A percentile compares a stretch with the other conserved stretches of the same genome.
These are phyloP conservation scores for Sporisorium graminicola DNA, from an alignment of 1,284 basidiomycete genomes.

Conservation along the genomic window DNA sequence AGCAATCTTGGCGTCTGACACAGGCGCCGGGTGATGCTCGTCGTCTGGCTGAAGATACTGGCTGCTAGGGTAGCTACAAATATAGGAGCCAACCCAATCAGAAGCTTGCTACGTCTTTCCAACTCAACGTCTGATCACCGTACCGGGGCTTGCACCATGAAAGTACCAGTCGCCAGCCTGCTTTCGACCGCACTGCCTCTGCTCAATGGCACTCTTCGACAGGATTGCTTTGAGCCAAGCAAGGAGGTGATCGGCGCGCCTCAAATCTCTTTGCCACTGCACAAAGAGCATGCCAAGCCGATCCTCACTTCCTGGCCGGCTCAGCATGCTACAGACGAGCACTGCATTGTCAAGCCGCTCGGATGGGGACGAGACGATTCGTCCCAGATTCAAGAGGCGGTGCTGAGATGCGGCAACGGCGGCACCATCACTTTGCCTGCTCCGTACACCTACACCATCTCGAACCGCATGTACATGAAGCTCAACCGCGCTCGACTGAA, in stretches of 20 bases:
- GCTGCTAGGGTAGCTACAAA: too few species aligned
- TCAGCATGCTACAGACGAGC: not conserved
- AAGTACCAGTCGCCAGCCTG: not conserved
- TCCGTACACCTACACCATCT: constrained; percentile 7
- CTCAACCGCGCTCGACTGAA: constrained; percentile 5
- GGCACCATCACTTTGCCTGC: constrained; percentile 1
- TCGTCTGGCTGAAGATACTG: too few species aligned
- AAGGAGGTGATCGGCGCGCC: not conserved
- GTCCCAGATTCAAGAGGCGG: constrained; percentile 9
- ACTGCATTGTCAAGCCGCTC: constrained; percentile 6
- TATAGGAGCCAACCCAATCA: too few species aligned
- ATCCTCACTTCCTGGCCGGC: not conserved
- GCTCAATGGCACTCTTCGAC: not conserved
- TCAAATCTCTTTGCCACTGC: constrained; percentile 5
- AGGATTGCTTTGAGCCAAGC: constrained; percentile 6
- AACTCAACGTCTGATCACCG: too few species aligned
- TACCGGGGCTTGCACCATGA: too few species aligned
- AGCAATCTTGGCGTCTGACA: too few species aligned
- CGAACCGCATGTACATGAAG: constrained; percentile 10
- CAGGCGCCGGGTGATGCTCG: too few species aligned
- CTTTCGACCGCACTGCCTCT: constrained; percentile 1
- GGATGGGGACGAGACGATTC: constrained; percentile 7
- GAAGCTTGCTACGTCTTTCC: too few species aligned
- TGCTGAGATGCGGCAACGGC: constrained; percentile 1
- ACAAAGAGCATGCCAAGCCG: constrained; percentile 1